Evolutionary conservation across 1,139 yeast species (phyloP).

Genomic region (Pichia terricola): DNA sequence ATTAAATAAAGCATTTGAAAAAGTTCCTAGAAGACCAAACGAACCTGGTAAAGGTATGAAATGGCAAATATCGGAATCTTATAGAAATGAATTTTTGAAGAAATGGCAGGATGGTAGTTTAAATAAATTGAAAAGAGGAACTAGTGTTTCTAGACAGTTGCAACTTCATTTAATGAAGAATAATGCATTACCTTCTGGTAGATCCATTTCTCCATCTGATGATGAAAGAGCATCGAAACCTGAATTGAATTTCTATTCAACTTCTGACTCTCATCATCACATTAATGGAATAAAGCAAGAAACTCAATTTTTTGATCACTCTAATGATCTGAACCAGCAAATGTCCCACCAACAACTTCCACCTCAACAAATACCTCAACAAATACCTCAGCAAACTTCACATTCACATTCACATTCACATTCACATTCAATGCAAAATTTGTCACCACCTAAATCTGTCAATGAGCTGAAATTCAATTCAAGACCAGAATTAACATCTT

Average conservation of each 20-base stretch:
- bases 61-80: conserved; percentile 89
- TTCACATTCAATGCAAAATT: too few relatives aligned
- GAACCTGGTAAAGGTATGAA: conserved; percentile 99
- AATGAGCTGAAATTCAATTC: neutral
- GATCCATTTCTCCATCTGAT: conserved; percentile 1
- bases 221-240: neutral
- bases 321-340: too few relatives aligned
- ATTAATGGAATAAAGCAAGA: too few relatives aligned
- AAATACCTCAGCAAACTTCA: too few relatives aligned
- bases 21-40: conserved; percentile 88
- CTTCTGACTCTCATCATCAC: neutral
- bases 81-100: conserved; percentile 72
- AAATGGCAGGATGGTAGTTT: conserved; percentile 70
- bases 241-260: neutral
- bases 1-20: conserved; percentile 61
- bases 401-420: too few relatives aligned
- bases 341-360: too few relatives aligned
- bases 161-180: conserved; percentile 69
- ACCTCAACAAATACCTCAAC: too few relatives aligned
- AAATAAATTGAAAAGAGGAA: conserved; percentile 68
- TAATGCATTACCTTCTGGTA: conserved; percentile 48
- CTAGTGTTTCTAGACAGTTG: conserved; percentile 67
- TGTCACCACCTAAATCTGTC: too few relatives aligned
- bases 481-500: conserved; percentile 21
- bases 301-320: too few relatives aligned